Evolutionary conservation across 345 rosid genomes (phyloP), one percentile per base, ranked within the genome.

Genomic region (Gossypium anomalum): DNA sequence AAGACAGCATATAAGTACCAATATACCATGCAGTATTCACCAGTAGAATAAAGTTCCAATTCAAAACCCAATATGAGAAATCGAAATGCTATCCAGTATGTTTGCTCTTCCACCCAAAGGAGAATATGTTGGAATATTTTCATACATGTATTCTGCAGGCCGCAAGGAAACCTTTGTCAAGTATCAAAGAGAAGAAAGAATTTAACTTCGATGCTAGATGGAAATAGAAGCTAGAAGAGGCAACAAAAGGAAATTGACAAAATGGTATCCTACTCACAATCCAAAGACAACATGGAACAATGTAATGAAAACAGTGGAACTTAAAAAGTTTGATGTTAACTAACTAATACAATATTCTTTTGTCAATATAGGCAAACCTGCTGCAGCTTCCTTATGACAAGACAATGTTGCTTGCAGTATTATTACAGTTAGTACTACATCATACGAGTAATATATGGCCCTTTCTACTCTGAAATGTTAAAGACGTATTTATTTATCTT

Each of bases 11-110:
- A 90, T 70, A 87, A 66, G 70, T 93, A 96, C 99, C 98, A 93
- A 80, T 96, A 96, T 7, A 93, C 97, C 98, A 96, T 92, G 84
- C 97, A 90, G 83, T 87, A 92, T 84, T 96, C 98, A 72, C 83
- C 75, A 0, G 92, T 85, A 63, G 97, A 90, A 84, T 91, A 96
- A 59, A 93, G 98, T 67, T 93, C 98, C 87, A 96, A 84, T 51
- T 96, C 97, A 74, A 96, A 96, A 65, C 99, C 99, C 82, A 93
- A 82, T 69, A 84, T 77, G 72, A 96, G 93, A 87, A 90, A 96
- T 56, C 94, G 90, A 72, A 81, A 86, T 29, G 97, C 97, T 80
- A 96, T 91, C 99, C 99, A 96, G 79, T 90, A 87, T 27, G 91
- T 88, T 86, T 90, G 94, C 89, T 93, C 97, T 78, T 96, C 97